Evolutionary conservation across 148 eudicot genomes (phyloP).

Genomic region (Camellia japonica): DNA sequence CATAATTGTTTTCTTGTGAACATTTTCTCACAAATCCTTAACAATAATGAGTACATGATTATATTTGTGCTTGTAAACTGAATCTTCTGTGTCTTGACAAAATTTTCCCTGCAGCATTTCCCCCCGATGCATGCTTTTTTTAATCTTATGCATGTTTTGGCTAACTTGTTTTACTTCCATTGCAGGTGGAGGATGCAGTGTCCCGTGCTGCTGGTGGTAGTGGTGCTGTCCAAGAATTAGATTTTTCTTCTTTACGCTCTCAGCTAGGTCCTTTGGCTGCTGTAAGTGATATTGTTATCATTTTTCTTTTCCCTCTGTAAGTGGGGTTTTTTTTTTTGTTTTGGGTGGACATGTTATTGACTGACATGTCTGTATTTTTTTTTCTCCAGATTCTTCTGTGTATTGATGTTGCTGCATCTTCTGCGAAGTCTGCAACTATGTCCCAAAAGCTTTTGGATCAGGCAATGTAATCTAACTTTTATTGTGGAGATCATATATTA

Average conservation of each 20-base stretch:
- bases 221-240: slow-evolving; percentile 67
- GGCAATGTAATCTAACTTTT: slow-evolving; percentile 41
- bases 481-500: neutral
- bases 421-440: slow-evolving; percentile 60
- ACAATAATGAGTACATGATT: neutral
- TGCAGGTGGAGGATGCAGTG: slow-evolving; percentile 85
- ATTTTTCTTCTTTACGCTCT: slow-evolving; percentile 68
- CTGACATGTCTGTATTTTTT: slow-evolving; percentile 15
- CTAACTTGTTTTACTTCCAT: slow-evolving; percentile 11
- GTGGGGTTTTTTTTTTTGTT: neutral
- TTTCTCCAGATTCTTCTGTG: slow-evolving; percentile 72
- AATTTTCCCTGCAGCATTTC: neutral
- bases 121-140: neutral
- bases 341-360: neutral
- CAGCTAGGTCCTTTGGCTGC: slow-evolving; percentile 88
- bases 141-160: neutral
- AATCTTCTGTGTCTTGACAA: neutral
- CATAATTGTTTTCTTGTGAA: too few species aligned
- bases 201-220: slow-evolving; percentile 84
- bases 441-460: slow-evolving; percentile 81
- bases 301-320: slow-evolving; percentile 1
- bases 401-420: slow-evolving; percentile 87
- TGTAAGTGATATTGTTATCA: slow-evolving; percentile 42
- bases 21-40: too few species aligned
- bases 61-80: neutral